A percentile compares a stretch with the other conserved stretches of the same genome.
Evolutionary conservation across 306 rosid species (phyloP).

Genomic region (Fragaria ananassa): DNA sequence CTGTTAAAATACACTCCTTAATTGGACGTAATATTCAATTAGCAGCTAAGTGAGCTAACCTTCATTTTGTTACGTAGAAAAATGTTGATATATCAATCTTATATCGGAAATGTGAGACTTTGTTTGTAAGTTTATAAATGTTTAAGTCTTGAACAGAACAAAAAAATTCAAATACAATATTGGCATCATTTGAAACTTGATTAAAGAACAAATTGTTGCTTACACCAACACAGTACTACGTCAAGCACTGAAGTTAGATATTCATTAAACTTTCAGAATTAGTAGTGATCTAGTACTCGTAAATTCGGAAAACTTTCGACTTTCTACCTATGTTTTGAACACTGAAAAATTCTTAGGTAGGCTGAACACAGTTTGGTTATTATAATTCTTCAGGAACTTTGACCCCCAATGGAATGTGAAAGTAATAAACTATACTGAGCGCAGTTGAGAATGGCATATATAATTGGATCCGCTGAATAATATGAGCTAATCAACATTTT

Average conservation of each 20-base stretch:
- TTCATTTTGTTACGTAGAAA: too few species aligned
- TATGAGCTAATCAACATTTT: neutral
- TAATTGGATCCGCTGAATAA: neutral
- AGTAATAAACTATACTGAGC: neutral
- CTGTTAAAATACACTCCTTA: neutral
- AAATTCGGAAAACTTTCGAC: too few species aligned
- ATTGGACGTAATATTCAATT: too few species aligned
- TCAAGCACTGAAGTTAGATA: neutral
- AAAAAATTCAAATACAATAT: neutral
- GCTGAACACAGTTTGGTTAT: neutral
- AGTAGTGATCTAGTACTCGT: too few species aligned
- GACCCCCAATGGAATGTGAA: neutral
- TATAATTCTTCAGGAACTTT: neutral
- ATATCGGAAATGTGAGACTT: too few species aligned
- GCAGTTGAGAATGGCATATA: neutral
- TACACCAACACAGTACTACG: neutral
- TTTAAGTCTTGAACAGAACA: too few species aligned
- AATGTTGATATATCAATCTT: too few species aligned
- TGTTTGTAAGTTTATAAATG: too few species aligned
- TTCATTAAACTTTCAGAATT: too few species aligned
- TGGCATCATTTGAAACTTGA: neutral
- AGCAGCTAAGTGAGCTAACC: too few species aligned
- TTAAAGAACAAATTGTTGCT: neutral
- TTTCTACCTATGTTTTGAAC: too few species aligned
- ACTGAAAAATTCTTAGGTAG: too few species aligned